These are phyloP conservation scores for Botrytis elliptica DNA, from an alignment of 2,329 filamentous ascomycete genomes.

Conservation along the genomic window DNA sequence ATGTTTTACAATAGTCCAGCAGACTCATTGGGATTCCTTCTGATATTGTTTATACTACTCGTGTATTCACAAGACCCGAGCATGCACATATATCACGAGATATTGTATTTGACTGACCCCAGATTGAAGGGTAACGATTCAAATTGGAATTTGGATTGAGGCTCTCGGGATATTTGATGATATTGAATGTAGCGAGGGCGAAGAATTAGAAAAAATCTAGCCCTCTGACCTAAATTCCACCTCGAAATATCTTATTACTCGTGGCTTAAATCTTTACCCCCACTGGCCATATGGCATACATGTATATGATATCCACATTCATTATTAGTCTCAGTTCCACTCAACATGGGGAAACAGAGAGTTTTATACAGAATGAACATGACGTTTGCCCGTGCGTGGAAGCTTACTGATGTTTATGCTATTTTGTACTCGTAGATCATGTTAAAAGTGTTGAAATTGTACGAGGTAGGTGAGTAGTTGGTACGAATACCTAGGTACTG, in stretches of 20 bases:
- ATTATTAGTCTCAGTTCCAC: slow-evolving; percentile 7
- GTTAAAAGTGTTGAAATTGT: neutral
- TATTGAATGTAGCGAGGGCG: neutral
- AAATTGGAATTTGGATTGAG: neutral
- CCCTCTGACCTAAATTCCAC: neutral
- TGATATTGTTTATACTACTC: slow-evolving; percentile 2
- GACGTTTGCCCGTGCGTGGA: slow-evolving; percentile 3
- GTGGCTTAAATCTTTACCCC: neutral
- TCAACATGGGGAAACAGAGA: neutral
- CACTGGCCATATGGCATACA: slow-evolving; percentile 1
- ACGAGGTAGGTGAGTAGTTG: neutral
- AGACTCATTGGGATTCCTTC: neutral
- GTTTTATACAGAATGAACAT: neutral
- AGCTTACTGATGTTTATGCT: neutral
- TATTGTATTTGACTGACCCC: neutral
- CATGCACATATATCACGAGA: slow-evolving; percentile 28
- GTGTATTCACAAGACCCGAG: slow-evolving; percentile 15
- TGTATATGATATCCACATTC: neutral
- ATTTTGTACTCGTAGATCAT: neutral
- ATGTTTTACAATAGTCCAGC: neutral
- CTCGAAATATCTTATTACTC: neutral
- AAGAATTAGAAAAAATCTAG: neutral
- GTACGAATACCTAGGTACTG: neutral
- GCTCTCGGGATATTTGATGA: neutral
- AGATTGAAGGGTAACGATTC: neutral